Evolutionary conservation across 1,139 yeast genomes (phyloP).

Genomic region (Nakaseomyces kungkrabaensis): DNA sequence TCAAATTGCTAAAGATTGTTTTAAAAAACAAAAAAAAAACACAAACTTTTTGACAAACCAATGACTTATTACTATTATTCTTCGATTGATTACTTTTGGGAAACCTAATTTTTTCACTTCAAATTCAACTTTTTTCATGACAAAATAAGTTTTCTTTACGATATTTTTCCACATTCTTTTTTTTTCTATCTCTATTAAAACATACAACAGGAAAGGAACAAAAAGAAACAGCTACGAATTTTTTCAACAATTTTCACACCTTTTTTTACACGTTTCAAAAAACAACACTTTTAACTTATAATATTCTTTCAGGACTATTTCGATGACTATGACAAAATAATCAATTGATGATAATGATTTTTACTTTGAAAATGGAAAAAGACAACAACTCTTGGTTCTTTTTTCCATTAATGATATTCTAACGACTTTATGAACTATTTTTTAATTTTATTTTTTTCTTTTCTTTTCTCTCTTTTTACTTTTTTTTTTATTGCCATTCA

Average conservation of each 20-base stretch:
- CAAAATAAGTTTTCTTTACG: not conserved
- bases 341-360: conserved; percentile 1
- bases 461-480: not conserved
- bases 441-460: not conserved
- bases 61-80: not conserved
- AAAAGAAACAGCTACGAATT: not conserved
- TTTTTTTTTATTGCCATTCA: not conserved
- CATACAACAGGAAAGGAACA: not conserved
- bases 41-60: not conserved
- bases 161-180: not conserved
- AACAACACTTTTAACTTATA: not conserved
- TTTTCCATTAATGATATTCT: not conserved
- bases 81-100: conserved; percentile 1
- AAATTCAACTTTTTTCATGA: not conserved
- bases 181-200: not conserved
- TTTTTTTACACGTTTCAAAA: not conserved
- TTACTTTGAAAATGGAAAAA: not conserved
- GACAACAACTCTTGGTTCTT: not conserved
- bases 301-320: conserved; percentile 2
- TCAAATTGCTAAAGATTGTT: conserved; percentile 7
- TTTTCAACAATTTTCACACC: not conserved
- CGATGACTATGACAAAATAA: conserved; percentile 1
- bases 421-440: not conserved
- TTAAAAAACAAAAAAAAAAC: conserved; percentile 10
- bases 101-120: not conserved